Base-by-base conservation (phyloP, 768 basidiomycete genomes). In the Calocybe indica region DNA sequence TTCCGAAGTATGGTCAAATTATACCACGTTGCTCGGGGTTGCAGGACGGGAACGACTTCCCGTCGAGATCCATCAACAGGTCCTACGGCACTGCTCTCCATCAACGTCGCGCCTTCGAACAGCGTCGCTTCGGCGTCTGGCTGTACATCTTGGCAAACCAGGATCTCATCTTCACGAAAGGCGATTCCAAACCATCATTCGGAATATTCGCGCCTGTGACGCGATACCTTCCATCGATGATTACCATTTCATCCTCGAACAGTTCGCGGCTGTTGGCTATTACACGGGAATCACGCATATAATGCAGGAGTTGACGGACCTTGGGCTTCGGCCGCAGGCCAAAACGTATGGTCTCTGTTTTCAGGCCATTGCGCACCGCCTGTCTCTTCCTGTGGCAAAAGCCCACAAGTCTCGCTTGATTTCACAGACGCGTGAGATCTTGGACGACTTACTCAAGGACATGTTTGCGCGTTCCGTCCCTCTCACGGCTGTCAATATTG, bases 261-360 rank as follows among this genome's bases (percentile, higher is more conserved):
- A 88, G 51, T 88, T 88, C 50, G 84, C 88, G 32, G 79, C 82
- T 0, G 79, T 80, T 3, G 90, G 88, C n/a, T 76, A 91, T 56
- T 70, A 79, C 54, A 57, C 68, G 14, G 86, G 84, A 7, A 73
- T 75, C 28, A 69, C 77, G 60, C 61, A 75, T 34, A 78, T 90
- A 9, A 80, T 86, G 57, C 63, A 72, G 38, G 86, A 89, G 55
- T 61, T 92, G 49, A 58, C 60, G 36, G 54, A 60, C 22, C 47
- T 66, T 5, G 77, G 75, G 36, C 51, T 80, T 31, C 52, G 56
- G 30, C 86, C 82, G 9, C 61, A 67, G 38, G 55, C 67, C n/a
- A 74, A 72, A 55, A 85, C 86, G 11, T 84, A 81, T 55, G 76
- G 70, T 10, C 65, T 83, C 39, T 76, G 76, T 52, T 70, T 91